Percentiles rank a stretch among this genome's conserved stretches.
These are phyloP conservation scores for Taphrina pruni DNA, from an alignment of 1,139 yeast genomes.

Conservation along the genomic window DNA sequence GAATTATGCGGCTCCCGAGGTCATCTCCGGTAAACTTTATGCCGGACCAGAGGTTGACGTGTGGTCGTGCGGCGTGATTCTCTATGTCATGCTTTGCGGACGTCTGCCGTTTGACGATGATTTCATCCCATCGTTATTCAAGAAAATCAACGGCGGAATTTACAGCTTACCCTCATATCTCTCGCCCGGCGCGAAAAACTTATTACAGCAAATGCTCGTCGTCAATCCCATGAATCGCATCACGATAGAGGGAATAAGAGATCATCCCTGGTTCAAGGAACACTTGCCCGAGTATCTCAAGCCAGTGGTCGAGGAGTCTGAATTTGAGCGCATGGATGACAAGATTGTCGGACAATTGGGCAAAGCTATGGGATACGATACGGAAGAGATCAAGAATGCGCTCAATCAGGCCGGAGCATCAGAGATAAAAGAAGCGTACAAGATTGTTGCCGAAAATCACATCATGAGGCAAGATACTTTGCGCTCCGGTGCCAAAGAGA, in stretches of 20 bases:
- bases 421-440: slow-evolving; percentile 91
- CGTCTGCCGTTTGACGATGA: slow-evolving; percentile 99
- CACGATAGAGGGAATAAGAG: slow-evolving; percentile 90
- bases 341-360: slow-evolving; percentile 79
- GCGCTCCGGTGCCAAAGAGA: slow-evolving; percentile 53
- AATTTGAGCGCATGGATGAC: slow-evolving; percentile 61
- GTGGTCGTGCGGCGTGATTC: slow-evolving; percentile 97
- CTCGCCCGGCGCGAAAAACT: slow-evolving; percentile 83
- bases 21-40: slow-evolving; percentile 92
- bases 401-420: slow-evolving; percentile 57
- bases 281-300: slow-evolving; percentile 81
- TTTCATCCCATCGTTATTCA: slow-evolving; percentile 92
- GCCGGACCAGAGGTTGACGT: slow-evolving; percentile 99
- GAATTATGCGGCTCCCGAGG: slow-evolving; percentile 97
- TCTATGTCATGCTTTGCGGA: slow-evolving; percentile 94
- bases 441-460: slow-evolving; percentile 83
- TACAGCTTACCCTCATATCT: slow-evolving; percentile 89
- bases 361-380: slow-evolving; percentile 90
- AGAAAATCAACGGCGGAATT: slow-evolving; percentile 92
- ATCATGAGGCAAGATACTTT: slow-evolving; percentile 49
- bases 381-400: slow-evolving; percentile 82
- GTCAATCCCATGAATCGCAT: slow-evolving; percentile 96
- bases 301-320: slow-evolving; percentile 59
- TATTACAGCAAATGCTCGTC: slow-evolving; percentile 90
- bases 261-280: slow-evolving; percentile 92